Evolutionary conservation across 2,329 filamentous ascomycete genomes (phyloP), one percentile per base, ranked within the genome.

Genomic region (Aureobasidium sp.): DNA sequence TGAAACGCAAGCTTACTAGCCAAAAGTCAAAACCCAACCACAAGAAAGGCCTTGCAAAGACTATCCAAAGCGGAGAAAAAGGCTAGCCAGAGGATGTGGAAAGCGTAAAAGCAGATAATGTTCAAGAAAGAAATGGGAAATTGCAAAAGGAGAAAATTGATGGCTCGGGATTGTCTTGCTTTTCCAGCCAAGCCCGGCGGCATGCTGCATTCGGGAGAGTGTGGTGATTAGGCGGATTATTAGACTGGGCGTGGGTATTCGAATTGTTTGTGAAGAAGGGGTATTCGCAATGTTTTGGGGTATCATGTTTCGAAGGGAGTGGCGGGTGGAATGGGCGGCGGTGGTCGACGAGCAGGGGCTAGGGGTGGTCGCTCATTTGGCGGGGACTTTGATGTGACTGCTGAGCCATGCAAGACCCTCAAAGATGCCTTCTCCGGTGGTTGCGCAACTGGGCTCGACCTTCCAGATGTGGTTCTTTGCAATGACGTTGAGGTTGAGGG

Each of bases 381-480:
- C 62, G 55, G 70, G 70, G 25, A 70, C 60, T 66, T 75, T 75
- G 64, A 76, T 73, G 62, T 76, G 75, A 64, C 69, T 74, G 61
- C 71, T 74, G 57, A 76, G 66, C 74, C 74, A 76, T 61, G 72
- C 71, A 59, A 77, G 63, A 53, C 74, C 74, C 63, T 77, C 74
- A 54, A 77, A 77, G 61, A 77, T 77, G 54, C 67, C 74, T 61
- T 77, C 74, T 59, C 74, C 74, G 17, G 74, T 76, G 41, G 74
- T 77, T 44, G 74, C 74, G 60, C 74, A 77, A 62, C 73, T 76
- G 48, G 74, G 74, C 68, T 77, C 74, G 54, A 77, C 74, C 62
- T 77, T 77, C 74, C 74, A 77, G 30, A 71, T 70, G 60, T 77
- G 74, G 62, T 76, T 70, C 60, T 72, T 75, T n/a, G 74, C 74